Evolutionary conservation across 352 stramenopile genomes (phyloP), one percentile per base, ranked within the genome.

Genomic region (Blastocystis sp.): DNA sequence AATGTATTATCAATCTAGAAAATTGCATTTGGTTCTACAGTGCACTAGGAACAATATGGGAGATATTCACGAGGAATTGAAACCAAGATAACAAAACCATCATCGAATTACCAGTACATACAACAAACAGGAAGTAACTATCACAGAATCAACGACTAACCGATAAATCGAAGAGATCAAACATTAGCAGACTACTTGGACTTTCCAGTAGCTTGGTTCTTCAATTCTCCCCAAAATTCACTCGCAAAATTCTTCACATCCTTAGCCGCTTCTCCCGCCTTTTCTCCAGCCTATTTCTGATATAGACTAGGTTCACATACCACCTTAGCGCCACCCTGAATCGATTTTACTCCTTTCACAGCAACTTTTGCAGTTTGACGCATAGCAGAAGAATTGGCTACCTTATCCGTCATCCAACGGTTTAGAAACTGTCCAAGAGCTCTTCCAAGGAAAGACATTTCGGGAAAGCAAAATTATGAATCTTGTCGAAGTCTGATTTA

Each of bases 401-500:
- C 32, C 32, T 73, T 73, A 12, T 73, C 24, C 5, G 61, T 73
- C n/a, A 73, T 46, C n/a, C n/a, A 73, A 12, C 24, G 12, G 32
- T 73, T 73, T 12, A 73, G 1, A 14, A 73, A 73, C 61, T 73
- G 61, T 49, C 24, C n/a, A 5, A 73, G 32, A 39, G 61, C 61
- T 37, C 61, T 19, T 49, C 61, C 61, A 73, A 73, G n/a, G 32
- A 73, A 73, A 14, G 61, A 73, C 61, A 73, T 73, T 16, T 49
- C 49, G 49, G 21, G 49, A 21, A 21, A n/a, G n/a, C n/a, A n/a
- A n/a, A n/a, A n/a, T n/a, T n/a, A n/a, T n/a, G n/a, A n/a, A n/a
- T n/a, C n/a, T n/a, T n/a, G n/a, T n/a, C n/a, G n/a, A n/a, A n/a
- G n/a, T n/a, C n/a, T n/a, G n/a, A n/a, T n/a, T n/a, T n/a, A n/a